Percentiles rank a stretch among this genome's conserved stretches.
Conservation (phyloP, 2,329 filamentous ascomycete genomes). For the Bipolaris cookei region DNA sequence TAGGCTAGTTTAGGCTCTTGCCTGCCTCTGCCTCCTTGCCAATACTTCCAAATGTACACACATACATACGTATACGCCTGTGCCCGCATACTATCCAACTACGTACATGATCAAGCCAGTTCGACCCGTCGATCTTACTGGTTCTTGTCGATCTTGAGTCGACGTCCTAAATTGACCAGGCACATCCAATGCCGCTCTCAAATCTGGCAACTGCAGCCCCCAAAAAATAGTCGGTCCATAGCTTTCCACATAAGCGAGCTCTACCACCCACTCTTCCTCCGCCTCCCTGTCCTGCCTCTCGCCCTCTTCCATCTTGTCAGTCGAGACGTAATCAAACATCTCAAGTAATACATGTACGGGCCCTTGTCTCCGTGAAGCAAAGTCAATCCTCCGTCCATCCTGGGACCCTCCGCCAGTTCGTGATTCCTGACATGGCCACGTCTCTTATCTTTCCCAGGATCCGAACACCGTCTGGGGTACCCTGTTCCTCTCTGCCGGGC, state of each 20-base stretch:
- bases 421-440: neutral
- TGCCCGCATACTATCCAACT: no score
- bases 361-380: no score
- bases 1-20: neutral
- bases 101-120: neutral
- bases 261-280: neutral
- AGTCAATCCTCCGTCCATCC: neutral
- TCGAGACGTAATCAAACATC: neutral
- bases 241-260: slow-evolving; percentile 3
- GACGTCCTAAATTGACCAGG: slow-evolving; percentile 4
- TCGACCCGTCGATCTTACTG: slow-evolving; percentile 11
- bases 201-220: slow-evolving; percentile 10
- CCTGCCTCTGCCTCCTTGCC: no score
- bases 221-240: slow-evolving; percentile 1
- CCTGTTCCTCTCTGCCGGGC: slow-evolving; percentile 11
- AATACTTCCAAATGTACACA: no score
- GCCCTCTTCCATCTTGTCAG: neutral
- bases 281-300: neutral
- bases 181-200: slow-evolving; percentile 1
- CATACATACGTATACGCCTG: no score
- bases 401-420: no score
- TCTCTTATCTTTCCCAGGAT: slow-evolving; percentile 7
- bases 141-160: slow-evolving; percentile 3
- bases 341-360: no score
- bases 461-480: slow-evolving; percentile 22